A percentile compares a stretch with the other conserved stretches of the same genome.
Evolutionary conservation across 345 rosid genomes (phyloP).

Genomic region (Anacardium occidentale): DNA sequence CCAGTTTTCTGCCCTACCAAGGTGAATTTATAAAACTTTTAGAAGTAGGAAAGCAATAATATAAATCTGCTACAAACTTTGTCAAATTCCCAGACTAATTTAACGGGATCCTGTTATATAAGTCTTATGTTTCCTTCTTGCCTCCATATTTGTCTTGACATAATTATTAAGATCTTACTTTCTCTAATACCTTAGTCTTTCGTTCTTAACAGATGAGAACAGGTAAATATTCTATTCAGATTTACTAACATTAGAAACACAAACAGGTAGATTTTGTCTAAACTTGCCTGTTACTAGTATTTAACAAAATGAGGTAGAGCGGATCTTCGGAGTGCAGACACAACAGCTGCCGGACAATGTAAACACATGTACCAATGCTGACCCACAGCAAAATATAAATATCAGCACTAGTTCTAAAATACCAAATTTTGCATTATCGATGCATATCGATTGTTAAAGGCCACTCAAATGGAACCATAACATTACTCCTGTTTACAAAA

Average conservation of each 20-base stretch:
- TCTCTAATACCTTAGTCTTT: background rate
- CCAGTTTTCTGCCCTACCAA: too few species aligned
- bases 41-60: too few species aligned
- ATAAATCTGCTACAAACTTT: too few species aligned
- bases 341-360: slow-evolving; percentile 54
- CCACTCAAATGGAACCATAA: background rate
- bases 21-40: too few species aligned
- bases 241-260: background rate
- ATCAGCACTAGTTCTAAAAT: slow-evolving; percentile 9
- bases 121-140: background rate
- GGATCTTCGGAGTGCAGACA: slow-evolving; percentile 66
- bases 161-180: background rate
- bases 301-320: slow-evolving; percentile 60
- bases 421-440: background rate
- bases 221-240: background rate
- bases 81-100: too few species aligned
- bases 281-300: slow-evolving; percentile 46
- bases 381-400: slow-evolving; percentile 13
- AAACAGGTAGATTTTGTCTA: background rate
- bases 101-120: too few species aligned
- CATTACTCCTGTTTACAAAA: background rate
- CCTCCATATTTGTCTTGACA: background rate
- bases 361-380: slow-evolving; percentile 70
- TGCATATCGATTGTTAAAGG: background rate
- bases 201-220: background rate